Evolutionary conservation across 208 protist species (phyloP).

Genomic region (Leptomonas seymouri): DNA sequence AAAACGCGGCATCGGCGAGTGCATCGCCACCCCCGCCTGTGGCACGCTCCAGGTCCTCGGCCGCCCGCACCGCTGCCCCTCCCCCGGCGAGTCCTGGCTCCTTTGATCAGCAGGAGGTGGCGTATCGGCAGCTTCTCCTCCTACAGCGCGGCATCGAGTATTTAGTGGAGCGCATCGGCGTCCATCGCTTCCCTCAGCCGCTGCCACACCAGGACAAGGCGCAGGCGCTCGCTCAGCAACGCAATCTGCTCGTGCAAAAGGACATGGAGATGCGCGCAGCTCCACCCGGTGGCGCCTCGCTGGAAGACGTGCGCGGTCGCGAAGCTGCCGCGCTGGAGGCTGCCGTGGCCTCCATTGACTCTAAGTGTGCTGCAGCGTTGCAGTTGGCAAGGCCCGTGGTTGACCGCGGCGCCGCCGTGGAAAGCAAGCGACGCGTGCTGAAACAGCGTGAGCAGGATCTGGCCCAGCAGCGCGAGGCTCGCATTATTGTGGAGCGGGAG

Average conservation of each 20-base stretch:
- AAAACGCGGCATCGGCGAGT: not conserved
- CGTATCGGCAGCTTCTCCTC: conserved; percentile 31
- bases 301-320: conserved; percentile 35
- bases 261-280: conserved; percentile 44
- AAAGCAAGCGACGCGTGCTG: conserved; percentile 49
- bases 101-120: conserved; percentile 36
- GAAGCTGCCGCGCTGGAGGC: conserved; percentile 31
- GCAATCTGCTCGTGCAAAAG: conserved; percentile 40
- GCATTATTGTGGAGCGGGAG: conserved; percentile 43
- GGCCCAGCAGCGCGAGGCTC: conserved; percentile 46
- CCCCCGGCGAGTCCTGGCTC: not conserved
- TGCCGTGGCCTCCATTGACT: conserved; percentile 28
- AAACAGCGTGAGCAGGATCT: conserved; percentile 49
- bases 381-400: conserved; percentile 40
- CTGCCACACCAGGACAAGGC: conserved; percentile 53
- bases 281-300: conserved; percentile 25
- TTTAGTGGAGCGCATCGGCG: conserved; percentile 17
- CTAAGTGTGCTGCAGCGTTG: conserved; percentile 38
- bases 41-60: conserved; percentile 1
- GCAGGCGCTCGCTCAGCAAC: conserved; percentile 32
- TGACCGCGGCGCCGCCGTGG: conserved; percentile 52
- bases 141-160: conserved; percentile 29
- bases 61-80: not conserved
- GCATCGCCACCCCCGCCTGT: conserved; percentile 7
- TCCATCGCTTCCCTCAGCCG: conserved; percentile 23